phyloP scores from a whole-genome alignment of 306 rosid species.

The Casuarina cunninghamiana region DNA sequence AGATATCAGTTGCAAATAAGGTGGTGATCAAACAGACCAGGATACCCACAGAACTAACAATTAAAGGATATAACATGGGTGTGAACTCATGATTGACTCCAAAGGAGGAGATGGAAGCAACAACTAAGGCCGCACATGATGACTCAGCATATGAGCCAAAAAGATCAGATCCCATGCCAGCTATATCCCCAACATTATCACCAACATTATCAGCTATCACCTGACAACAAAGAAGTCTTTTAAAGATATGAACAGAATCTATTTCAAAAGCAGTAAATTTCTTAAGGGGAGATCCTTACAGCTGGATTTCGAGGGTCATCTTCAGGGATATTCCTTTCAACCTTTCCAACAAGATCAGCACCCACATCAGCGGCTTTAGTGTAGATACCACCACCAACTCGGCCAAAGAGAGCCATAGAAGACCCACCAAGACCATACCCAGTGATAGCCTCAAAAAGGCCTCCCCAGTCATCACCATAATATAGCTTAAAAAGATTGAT shows the following conservation, averaged over 20 bases:
- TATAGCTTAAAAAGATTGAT: slow-evolving; percentile 78
- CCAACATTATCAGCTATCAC: slow-evolving; percentile 98
- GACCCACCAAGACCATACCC: slow-evolving; percentile 99
- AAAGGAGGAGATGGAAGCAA: slow-evolving; percentile 95
- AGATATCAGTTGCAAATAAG: slow-evolving; percentile 88
- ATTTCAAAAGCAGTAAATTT: not conserved
- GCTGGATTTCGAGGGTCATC: slow-evolving; percentile 99
- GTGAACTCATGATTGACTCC: slow-evolving; percentile 85
- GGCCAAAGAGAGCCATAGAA: slow-evolving; percentile 96
- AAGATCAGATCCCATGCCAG: slow-evolving; percentile 99
- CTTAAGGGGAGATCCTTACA: slow-evolving; percentile 45
- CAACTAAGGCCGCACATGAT: slow-evolving; percentile 98
- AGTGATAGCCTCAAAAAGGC: slow-evolving; percentile 93
- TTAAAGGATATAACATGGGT: slow-evolving; percentile 85
- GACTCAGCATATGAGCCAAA: slow-evolving; percentile 98
- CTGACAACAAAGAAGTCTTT: slow-evolving; percentile 35
- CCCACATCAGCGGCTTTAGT: slow-evolving; percentile 99
- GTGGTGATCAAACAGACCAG: slow-evolving; percentile 87
- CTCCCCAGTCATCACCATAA: slow-evolving; percentile 97
- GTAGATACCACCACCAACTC: slow-evolving; percentile 99
- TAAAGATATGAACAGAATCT: not conserved
- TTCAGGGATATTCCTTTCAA: slow-evolving; percentile 91
- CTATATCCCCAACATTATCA: slow-evolving; percentile 96
- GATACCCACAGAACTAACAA: slow-evolving; percentile 85
- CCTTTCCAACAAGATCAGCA: slow-evolving; percentile 98